phyloP scores from a whole-genome alignment of 2,329 filamentous ascomycete genomes.

The Beauveria sp. region DNA sequence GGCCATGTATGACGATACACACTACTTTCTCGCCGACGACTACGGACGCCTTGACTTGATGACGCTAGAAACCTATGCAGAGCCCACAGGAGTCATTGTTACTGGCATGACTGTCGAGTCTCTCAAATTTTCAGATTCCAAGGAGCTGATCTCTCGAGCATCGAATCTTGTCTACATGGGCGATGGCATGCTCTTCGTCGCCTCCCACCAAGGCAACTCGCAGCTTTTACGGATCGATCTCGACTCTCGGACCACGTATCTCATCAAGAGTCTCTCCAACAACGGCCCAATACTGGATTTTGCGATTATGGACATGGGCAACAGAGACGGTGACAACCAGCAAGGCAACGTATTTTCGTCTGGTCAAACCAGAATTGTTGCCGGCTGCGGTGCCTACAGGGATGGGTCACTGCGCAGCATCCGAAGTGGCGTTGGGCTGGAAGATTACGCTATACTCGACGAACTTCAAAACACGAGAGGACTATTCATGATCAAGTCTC shows the following conservation, averaged over 20 bases:
- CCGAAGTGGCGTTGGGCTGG: conserved; percentile 85
- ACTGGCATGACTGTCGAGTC: conserved; percentile 61
- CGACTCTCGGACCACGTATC: conserved; percentile 40
- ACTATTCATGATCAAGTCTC: conserved; percentile 60
- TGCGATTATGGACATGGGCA: conserved; percentile 91
- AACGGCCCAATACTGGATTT: conserved; percentile 92
- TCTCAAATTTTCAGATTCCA: conserved; percentile 22
- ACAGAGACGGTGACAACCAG: conserved; percentile 67
- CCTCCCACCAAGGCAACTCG: conserved; percentile 87
- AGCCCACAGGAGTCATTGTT: conserved; percentile 59
- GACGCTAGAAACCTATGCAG: conserved; percentile 62
- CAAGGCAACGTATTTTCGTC: conserved; percentile 84
- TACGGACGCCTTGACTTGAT: conserved; percentile 83
- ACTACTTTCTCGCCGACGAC: conserved; percentile 86
- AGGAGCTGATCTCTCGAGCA: conserved; percentile 58
- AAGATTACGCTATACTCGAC: conserved; percentile 75
- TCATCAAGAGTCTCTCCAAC: conserved; percentile 65
- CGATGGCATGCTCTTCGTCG: conserved; percentile 69
- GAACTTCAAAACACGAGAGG: conserved; percentile 69
- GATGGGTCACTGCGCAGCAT: conserved; percentile 87
- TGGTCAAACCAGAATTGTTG: conserved; percentile 87
- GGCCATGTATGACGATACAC: conserved; percentile 72
- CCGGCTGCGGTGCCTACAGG: conserved; percentile 82
- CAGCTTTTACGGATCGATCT: conserved; percentile 62
- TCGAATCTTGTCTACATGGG: conserved; percentile 73